Percentiles rank a stretch among this genome's conserved stretches.
Evolutionary conservation across 805 yeast genomes (phyloP).

Genomic region (Barnettozyma salicaria): DNA sequence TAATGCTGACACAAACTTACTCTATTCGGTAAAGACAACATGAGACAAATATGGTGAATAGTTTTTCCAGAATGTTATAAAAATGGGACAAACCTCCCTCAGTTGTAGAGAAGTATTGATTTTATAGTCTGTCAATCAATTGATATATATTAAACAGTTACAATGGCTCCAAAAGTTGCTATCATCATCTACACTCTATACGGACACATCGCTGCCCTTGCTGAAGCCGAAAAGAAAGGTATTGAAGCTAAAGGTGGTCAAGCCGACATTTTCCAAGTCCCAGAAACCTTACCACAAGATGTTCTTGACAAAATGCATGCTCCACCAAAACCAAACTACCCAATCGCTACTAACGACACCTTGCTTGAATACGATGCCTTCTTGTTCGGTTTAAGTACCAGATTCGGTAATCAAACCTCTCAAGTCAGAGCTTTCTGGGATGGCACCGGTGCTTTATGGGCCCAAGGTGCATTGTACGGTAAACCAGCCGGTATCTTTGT

Average conservation of each 20-base stretch:
- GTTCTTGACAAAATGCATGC: slow-evolving; percentile 58
- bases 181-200: slow-evolving; percentile 75
- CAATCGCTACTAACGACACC: slow-evolving; percentile 51
- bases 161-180: slow-evolving; percentile 30
- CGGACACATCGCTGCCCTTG: slow-evolving; percentile 67
- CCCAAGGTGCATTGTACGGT: slow-evolving; percentile 57
- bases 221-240: slow-evolving; percentile 63
- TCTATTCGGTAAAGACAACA: no score
- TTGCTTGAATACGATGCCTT: slow-evolving; percentile 69
- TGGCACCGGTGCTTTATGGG: slow-evolving; percentile 72
- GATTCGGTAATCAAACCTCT: slow-evolving; percentile 75
- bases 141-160: slow-evolving; percentile 5
- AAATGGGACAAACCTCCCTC: no score
- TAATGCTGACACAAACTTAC: no score
- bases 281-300: slow-evolving; percentile 67
- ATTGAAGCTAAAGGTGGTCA: slow-evolving; percentile 60
- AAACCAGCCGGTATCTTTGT: slow-evolving; percentile 70
- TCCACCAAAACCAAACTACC: slow-evolving; percentile 48
- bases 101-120: no score
- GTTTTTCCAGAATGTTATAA: no score
- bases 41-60: no score
- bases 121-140: no score
- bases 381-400: slow-evolving; percentile 80
- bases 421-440: slow-evolving; percentile 75
- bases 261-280: slow-evolving; percentile 71